Base-by-base conservation (phyloP, 306 rosid species). In the Quercus suber region DNA sequence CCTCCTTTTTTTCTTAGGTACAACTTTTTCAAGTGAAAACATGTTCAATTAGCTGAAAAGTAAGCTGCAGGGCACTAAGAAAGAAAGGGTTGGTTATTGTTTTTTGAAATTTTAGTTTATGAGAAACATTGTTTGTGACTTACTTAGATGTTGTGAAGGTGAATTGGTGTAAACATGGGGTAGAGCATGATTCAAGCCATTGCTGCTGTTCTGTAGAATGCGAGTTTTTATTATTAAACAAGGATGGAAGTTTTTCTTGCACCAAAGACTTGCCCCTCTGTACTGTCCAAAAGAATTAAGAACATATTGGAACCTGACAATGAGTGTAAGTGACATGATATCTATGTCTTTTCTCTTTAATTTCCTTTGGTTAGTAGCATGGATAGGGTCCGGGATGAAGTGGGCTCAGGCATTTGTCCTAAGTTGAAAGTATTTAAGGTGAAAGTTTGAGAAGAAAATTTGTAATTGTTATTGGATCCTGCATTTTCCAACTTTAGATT, bases 171-270 rank as follows among this genome's bases (percentile, higher is more conserved):
- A 55, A 75, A 49, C 17, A 73, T 82, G 74, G 84, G 52, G 20
- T 19, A 70, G 52, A 27, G 79, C 80, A 65, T 58, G 79, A 80
- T 80, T 85, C 78, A 81, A 74, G 77, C 37, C 37, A 14, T 45
- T 64, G 43, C 55, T 52, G 70, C 70, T 70, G 57, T 51, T 73
- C 27, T 55, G 69, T 55, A 71, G 79, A 31, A 74, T 77, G 79
- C 53, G 49, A 37, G 75, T 73, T 10, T 49, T 49, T 12, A 10
- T 79, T 67, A 41, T 31, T 51, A 45, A 68, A 75, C 73, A 83
- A 86, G 71, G 69, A 90, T 88, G 94, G 77, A 85, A 15, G 43
- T 73, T 82, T 76, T 80, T 69, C 74, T 92, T 58, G 84, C 86
- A 30, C 85, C 90, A 53, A 87, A 86, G 73, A 70, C 82, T 58